Evolutionary conservation across 345 rosid species (phyloP).

Genomic region (Populus tremula): DNA sequence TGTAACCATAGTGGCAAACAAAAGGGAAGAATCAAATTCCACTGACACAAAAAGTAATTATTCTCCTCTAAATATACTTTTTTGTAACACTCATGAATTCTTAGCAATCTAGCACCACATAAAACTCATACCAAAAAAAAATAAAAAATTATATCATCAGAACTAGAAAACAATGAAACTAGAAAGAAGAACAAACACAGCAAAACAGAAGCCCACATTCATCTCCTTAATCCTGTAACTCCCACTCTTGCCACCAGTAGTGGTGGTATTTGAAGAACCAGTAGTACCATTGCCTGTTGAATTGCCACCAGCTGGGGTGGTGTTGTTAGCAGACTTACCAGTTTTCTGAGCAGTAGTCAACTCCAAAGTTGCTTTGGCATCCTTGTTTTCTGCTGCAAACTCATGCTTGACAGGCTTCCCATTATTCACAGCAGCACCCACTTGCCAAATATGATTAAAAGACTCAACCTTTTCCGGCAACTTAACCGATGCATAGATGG

Average conservation of each 20-base stretch:
- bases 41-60: too few relatives aligned
- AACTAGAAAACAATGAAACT: neutral
- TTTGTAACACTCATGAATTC: too few relatives aligned
- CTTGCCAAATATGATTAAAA: slow-evolving; percentile 32
- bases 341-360: neutral
- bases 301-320: neutral
- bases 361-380: slow-evolving; percentile 7
- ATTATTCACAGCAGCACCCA: slow-evolving; percentile 14
- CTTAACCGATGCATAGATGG: slow-evolving; percentile 25
- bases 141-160: neutral
- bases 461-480: slow-evolving; percentile 3
- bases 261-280: too few relatives aligned
- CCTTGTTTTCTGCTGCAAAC: neutral
- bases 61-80: too few relatives aligned
- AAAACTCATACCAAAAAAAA: neutral
- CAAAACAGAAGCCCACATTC: slow-evolving; percentile 4
- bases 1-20: too few relatives aligned
- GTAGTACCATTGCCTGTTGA: neutral
- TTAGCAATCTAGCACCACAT: neutral
- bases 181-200: slow-evolving; percentile 10
- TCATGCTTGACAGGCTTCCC: slow-evolving; percentile 23
- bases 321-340: neutral
- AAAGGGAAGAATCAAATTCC: too few relatives aligned
- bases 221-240: slow-evolving; percentile 10
- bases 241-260: neutral